Evolutionary conservation across 306 rosid genomes (phyloP).

Genomic region (Acacia acuminata): DNA sequence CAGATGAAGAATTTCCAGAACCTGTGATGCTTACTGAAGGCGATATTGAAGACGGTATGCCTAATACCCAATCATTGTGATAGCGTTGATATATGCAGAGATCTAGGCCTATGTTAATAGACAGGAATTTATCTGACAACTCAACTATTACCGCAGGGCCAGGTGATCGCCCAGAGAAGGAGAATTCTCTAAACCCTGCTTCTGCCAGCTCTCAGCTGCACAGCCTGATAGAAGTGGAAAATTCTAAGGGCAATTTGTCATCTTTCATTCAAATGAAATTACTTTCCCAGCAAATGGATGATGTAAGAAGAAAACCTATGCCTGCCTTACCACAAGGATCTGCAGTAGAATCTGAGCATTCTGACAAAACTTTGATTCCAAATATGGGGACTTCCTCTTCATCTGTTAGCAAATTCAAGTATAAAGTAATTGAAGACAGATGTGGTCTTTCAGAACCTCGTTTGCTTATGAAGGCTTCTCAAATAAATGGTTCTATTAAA

Average conservation of each 20-base stretch:
- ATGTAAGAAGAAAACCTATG: slow-evolving; percentile 46
- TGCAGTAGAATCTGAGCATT: slow-evolving; percentile 37
- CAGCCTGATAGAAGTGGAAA: slow-evolving; percentile 48
- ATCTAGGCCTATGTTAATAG: slow-evolving; percentile 35
- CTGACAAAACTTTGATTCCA: slow-evolving; percentile 43
- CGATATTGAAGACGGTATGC: slow-evolving; percentile 36
- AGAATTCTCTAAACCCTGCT: slow-evolving; percentile 47
- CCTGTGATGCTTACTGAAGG: slow-evolving; percentile 68
- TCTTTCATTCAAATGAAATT: slow-evolving; percentile 48
- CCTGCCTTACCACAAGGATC: slow-evolving; percentile 43
- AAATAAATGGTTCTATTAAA: slow-evolving; percentile 45
- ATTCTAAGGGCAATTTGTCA: slow-evolving; percentile 42
- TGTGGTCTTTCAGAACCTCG: slow-evolving; percentile 42
- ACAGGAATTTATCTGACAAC: slow-evolving; percentile 40
- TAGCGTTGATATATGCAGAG: slow-evolving; percentile 36
- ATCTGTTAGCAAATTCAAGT: slow-evolving; percentile 46
- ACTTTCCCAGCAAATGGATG: slow-evolving; percentile 58
- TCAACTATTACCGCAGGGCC: slow-evolving; percentile 36
- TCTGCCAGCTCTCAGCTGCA: slow-evolving; percentile 51
- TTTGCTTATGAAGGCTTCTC: slow-evolving; percentile 56
- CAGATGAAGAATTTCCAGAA: slow-evolving; percentile 94
- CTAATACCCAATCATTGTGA: slow-evolving; percentile 16
- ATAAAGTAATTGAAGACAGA: slow-evolving; percentile 50
- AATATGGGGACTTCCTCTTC: slow-evolving; percentile 32
- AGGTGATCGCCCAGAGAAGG: slow-evolving; percentile 41